A percentile compares a stretch with the other conserved stretches of the same genome.
These are phyloP conservation scores for Saprolegnia diclina DNA, from an alignment of 352 stramenopile genomes.

Conservation along the genomic window DNA sequence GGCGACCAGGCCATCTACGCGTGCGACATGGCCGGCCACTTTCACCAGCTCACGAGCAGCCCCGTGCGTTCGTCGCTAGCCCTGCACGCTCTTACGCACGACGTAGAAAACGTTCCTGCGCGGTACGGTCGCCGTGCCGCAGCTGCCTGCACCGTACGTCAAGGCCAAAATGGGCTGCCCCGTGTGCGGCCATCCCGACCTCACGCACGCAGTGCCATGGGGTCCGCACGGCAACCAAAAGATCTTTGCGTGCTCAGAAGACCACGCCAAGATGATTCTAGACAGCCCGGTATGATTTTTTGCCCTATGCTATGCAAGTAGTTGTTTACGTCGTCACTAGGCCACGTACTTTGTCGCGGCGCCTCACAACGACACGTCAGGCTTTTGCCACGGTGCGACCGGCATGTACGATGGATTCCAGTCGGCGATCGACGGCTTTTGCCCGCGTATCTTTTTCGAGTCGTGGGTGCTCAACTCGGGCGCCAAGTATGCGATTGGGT, in stretches of 20 bases:
- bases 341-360: background rate
- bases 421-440: constrained; percentile 50
- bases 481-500: constrained; percentile 68
- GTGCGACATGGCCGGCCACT: constrained; percentile 75
- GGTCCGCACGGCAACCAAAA: constrained; percentile 59
- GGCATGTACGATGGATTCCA: constrained; percentile 81
- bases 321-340: background rate
- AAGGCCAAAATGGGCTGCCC: constrained; percentile 42
- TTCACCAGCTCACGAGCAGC: constrained; percentile 69
- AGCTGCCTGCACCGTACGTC: constrained; percentile 16
- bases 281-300: constrained; percentile 35
- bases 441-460: constrained; percentile 69
- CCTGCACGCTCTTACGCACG: background rate
- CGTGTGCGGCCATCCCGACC: constrained; percentile 51
- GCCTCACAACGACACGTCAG: constrained; percentile 17
- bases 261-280: constrained; percentile 50
- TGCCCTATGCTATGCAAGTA: background rate
- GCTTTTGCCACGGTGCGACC: constrained; percentile 16
- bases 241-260: constrained; percentile 65
- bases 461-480: constrained; percentile 57
- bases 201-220: constrained; percentile 64
- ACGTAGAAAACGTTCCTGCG: constrained; percentile 19
- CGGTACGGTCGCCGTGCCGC: background rate
- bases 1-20: constrained; percentile 69
- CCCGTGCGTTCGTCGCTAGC: constrained; percentile 36